A percentile compares a stretch with the other conserved stretches of the same genome.
phyloP scores from a whole-genome alignment of 2,329 filamentous ascomycete genomes.

The Colletotrichum karsti region DNA sequence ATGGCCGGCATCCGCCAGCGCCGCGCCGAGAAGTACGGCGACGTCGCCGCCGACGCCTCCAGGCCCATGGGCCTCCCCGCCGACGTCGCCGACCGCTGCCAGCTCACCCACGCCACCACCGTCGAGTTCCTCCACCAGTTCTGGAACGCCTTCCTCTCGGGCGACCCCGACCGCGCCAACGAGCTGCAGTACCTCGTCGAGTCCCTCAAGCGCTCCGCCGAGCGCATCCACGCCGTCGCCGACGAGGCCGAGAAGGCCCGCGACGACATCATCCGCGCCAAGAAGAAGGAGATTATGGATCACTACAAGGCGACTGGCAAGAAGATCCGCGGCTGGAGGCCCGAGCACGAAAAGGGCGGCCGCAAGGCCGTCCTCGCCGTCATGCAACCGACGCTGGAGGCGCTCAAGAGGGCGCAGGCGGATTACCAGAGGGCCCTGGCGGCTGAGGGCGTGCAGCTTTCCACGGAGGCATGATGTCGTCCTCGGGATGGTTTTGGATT shows the following conservation, averaged over 20 bases:
- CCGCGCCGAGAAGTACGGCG: slow-evolving; percentile 65
- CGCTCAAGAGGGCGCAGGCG: slow-evolving; percentile 74
- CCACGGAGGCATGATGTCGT: slow-evolving; percentile 48
- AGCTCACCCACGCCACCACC: slow-evolving; percentile 86
- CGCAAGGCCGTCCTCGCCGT: slow-evolving; percentile 78
- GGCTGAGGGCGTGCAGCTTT: slow-evolving; percentile 64
- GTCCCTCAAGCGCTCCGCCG: slow-evolving; percentile 78
- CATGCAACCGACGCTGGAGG: slow-evolving; percentile 76
- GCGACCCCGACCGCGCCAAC: slow-evolving; percentile 79
- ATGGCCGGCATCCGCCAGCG: slow-evolving; percentile 71
- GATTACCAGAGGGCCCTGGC: slow-evolving; percentile 77
- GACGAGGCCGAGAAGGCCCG: slow-evolving; percentile 81
- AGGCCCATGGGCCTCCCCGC: slow-evolving; percentile 54
- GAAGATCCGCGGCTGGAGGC: slow-evolving; percentile 72
- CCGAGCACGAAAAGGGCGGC: slow-evolving; percentile 77
- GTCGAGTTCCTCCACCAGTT: slow-evolving; percentile 98
- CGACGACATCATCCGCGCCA: slow-evolving; percentile 69
- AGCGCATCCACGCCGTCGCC: slow-evolving; percentile 83
- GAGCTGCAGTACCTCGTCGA: slow-evolving; percentile 86
- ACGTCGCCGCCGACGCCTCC: slow-evolving; percentile 39
- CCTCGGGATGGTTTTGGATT: too few species aligned
- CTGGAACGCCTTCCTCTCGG: slow-evolving; percentile 91
- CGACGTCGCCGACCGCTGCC: slow-evolving; percentile 66
- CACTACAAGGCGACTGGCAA: slow-evolving; percentile 78
- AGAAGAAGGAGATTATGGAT: slow-evolving; percentile 76